Evolutionary conservation across 2,329 filamentous ascomycete species (phyloP), one percentile per base, ranked within the genome.

Genomic region (Aspergillus caelatus): DNA sequence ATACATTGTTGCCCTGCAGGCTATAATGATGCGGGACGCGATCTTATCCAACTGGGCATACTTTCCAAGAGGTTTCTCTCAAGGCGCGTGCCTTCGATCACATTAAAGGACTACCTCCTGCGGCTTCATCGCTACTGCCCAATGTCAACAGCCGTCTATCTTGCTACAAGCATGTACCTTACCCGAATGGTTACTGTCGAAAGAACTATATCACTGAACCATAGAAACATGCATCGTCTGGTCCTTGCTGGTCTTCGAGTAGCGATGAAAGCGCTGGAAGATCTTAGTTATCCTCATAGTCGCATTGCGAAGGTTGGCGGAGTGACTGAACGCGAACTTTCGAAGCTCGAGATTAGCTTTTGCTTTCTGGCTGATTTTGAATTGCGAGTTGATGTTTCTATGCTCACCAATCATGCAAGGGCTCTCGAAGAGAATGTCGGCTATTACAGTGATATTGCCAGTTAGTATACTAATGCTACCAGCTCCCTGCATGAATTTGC

Each of bases 61-160:
- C 92, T 98, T 67, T 93, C 92, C 21, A 89, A 93, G 69, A 95
- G 95, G 72, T 99, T 99, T 79, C 96, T 95, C 81, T 94, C 91
- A 67, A 97, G 95, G 76, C 87, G 89, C 57, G 88, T 93, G 19
- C 94, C 95, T 23, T 89, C 91, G 12, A 94, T 98, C 68, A 85
- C 88, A 41, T 85, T 97, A 54, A 87, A 90, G 72, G 91, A 95
- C 67, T 99, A 98, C 74, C 86, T 98, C 28, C 83, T 89, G 71
- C 91, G 94, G 19, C 87, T 98, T 63, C 94, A 98, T 79, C 88
- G 88, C 62, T 97, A 91, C 80, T 98, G 94, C 73, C 94, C 95
- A 4, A 93, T 97, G 87, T 96, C 92, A 66, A 93, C 94, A 0
- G 94, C 90, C 28, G 94, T 98, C 11, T 97, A 97, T 79, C 88